Base-by-base conservation (phyloP, 805 yeast species). In the Candida caryicola region DNA sequence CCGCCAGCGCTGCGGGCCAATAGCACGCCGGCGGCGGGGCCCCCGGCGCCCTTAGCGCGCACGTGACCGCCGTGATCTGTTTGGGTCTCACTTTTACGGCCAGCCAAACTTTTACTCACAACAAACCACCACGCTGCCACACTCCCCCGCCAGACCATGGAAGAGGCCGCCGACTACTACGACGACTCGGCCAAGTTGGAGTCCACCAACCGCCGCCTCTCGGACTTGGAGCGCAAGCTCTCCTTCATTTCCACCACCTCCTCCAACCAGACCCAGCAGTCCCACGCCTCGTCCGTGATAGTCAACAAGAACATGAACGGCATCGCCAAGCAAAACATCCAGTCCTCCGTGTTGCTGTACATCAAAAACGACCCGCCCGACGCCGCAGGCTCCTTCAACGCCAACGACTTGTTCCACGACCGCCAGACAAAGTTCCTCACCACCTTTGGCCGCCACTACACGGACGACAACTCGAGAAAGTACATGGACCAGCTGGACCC, bases 341-440 rank as follows among this genome's bases (percentile, higher is more conserved):
- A 57, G 40, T 57, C 62, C 39, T 49, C 53, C 21, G 73, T 69
- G 19, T 51, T 69, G 19, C 62, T 47, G 44, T 66, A 64, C 39
- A 62, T 68, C 30, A 55, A 55, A 19, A 47, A 47, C 35, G 54
- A 54, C 39, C 33, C 31, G 18, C 38, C 31, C 17, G 32, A 33
- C 10, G 40, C 43, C 23, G 55, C 72, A 18, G 60, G 62, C 45
- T 64, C 57, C 12, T 53, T 67, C 33, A 53, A 60, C 38, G 55
- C 73, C 17, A 62, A 64, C 47, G 66, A 59, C n/a, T 52, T 67
- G 31, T 68, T 52, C 39, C 51, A 61, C 17, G 69, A 66, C 37
- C 52, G 72, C 33, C 66, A 63, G 45, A 44, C 44, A 26, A 54
- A 49, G 40, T 60, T 60, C 37, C 44, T 63, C 41, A 61, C 69